A percentile compares a stretch with the other conserved stretches of the same genome.
Evolutionary conservation across 192 early-diverging fungal genomes (phyloP).

Genomic region (Gamsiella multidivaricata): DNA sequence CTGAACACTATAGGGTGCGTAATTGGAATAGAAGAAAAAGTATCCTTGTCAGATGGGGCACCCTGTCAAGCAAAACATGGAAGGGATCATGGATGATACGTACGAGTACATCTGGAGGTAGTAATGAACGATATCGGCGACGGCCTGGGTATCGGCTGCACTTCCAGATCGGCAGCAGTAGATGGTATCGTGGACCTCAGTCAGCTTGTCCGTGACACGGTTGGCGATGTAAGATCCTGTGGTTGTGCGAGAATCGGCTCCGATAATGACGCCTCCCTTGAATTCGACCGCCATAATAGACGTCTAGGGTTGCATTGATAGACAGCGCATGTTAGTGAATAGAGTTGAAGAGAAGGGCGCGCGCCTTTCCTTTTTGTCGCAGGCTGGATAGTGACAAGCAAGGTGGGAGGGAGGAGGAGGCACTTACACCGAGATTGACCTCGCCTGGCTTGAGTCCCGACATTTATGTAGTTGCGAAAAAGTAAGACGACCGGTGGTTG

Average conservation of each 20-base stretch:
- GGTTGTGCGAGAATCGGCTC: slow-evolving; percentile 97
- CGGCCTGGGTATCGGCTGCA: slow-evolving; percentile 98
- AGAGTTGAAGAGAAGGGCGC: no score
- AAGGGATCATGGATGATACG: slow-evolving; percentile 25
- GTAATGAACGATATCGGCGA: slow-evolving; percentile 98
- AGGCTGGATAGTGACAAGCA: not conserved
- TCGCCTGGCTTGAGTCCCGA: slow-evolving; percentile 90
- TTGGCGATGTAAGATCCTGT: slow-evolving; percentile 97
- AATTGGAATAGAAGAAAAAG: not conserved
- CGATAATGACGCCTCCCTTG: slow-evolving; percentile 92
- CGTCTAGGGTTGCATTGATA: slow-evolving; percentile 71
- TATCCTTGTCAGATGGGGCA: not conserved
- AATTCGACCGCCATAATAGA: slow-evolving; percentile 96
- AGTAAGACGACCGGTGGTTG: not conserved
- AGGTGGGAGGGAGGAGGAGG: not conserved
- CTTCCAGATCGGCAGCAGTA: slow-evolving; percentile 98
- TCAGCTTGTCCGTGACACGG: slow-evolving; percentile 98
- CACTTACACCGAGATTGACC: slow-evolving; percentile 91
- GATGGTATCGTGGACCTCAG: slow-evolving; percentile 92
- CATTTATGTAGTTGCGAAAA: slow-evolving; percentile 17
- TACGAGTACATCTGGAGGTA: slow-evolving; percentile 93
- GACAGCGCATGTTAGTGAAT: not conserved
- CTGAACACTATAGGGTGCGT: slow-evolving; percentile 69
- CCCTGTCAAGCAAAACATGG: not conserved
- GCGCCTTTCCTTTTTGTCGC: not conserved